These are phyloP conservation scores for Sclerotinia nivalis DNA, from an alignment of 2,329 filamentous ascomycete genomes.

Conservation along the genomic window DNA sequence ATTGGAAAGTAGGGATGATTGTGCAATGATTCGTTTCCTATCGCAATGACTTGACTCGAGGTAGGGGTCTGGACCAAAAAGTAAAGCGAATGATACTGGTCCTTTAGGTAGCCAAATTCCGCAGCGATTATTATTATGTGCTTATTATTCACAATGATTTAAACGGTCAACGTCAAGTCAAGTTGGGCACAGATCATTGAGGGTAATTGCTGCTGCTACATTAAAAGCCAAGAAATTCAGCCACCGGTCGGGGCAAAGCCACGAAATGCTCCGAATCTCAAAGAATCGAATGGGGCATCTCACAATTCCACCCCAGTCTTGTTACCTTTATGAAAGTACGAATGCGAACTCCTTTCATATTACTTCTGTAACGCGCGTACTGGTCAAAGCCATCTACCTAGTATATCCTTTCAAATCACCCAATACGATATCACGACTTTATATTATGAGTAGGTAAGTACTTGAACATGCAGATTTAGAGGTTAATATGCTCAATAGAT, in stretches of 20 bases:
- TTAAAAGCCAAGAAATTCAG: conserved; percentile 6
- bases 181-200: conserved; percentile 15
- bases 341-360: conserved; percentile 10
- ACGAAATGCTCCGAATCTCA: conserved; percentile 13
- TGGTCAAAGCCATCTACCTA: neutral
- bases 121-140: conserved; percentile 11
- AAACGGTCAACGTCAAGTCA: neutral
- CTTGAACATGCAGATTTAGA: neutral
- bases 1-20: conserved; percentile 20
- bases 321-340: neutral
- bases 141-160: conserved; percentile 5
- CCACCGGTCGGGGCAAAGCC: conserved; percentile 15
- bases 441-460: neutral
- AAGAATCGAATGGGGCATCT: conserved; percentile 12
- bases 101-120: conserved; percentile 1
- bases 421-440: neutral
- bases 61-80: neutral
- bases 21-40: conserved; percentile 7
- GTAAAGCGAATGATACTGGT: conserved; percentile 14
- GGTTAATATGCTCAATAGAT: neutral
- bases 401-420: neutral
- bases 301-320: neutral
- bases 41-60: conserved; percentile 7
- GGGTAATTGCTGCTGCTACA: neutral
- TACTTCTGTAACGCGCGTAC: conserved; percentile 9